phyloP scores from a whole-genome alignment of 108 stramenopile species.

The Fragilariopsis cylindrus region DNA sequence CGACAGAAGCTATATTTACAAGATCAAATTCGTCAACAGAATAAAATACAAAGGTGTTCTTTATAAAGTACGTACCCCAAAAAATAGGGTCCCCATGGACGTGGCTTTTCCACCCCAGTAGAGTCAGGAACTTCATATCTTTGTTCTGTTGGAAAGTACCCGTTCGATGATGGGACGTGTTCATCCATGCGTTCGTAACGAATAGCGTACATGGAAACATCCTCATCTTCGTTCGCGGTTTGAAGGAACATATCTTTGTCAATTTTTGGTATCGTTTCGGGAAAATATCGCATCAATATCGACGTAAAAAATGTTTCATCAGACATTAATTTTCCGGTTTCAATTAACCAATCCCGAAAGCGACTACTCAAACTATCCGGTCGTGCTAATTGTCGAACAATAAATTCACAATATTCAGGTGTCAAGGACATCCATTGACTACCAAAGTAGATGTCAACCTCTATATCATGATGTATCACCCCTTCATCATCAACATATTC shows the following conservation, averaged over 20 bases:
- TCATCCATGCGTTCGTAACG: constrained; percentile 93
- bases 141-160: constrained; percentile 44
- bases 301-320: constrained; percentile 90
- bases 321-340: constrained; percentile 70
- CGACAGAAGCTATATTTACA: not conserved
- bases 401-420: constrained; percentile 67
- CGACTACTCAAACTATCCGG: constrained; percentile 60
- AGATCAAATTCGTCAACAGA: not conserved
- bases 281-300: constrained; percentile 69
- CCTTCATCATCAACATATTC: constrained; percentile 55
- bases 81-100: constrained; percentile 90
- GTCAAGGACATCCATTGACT: constrained; percentile 86
- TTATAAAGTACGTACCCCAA: constrained; percentile 40
- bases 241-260: constrained; percentile 15
- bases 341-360: constrained; percentile 57
- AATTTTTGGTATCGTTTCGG: constrained; percentile 58
- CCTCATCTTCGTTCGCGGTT: constrained; percentile 14
- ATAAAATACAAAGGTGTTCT: not conserved
- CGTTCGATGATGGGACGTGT: constrained; percentile 68
- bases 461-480: constrained; percentile 30
- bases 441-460: constrained; percentile 71
- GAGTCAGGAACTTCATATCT: constrained; percentile 64
- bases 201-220: constrained; percentile 51
- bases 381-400: constrained; percentile 55
- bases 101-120: constrained; percentile 46